Evolutionary conservation across 352 stramenopile genomes (phyloP).

Genomic region (Globisporangium acanthophoron): DNA sequence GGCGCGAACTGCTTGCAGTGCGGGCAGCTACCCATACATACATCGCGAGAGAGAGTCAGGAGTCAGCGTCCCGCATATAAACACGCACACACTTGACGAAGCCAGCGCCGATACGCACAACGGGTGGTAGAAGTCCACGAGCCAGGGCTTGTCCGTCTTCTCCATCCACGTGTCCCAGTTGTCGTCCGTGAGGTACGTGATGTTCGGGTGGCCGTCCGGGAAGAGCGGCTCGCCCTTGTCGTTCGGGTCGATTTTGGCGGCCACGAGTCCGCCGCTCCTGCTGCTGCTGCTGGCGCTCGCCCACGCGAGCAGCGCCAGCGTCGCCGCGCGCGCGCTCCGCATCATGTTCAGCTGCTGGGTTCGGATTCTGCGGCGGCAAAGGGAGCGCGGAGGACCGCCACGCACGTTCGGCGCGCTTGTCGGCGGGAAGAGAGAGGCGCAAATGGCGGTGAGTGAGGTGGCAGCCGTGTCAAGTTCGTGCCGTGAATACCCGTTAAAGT

Average conservation of each 20-base stretch:
- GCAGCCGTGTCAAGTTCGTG: no score
- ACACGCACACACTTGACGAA: slow-evolving; percentile 12
- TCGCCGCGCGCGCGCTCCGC: slow-evolving; percentile 6
- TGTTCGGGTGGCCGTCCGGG: slow-evolving; percentile 73
- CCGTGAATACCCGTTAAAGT: no score
- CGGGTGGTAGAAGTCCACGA: slow-evolving; percentile 84
- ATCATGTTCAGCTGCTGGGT: background rate
- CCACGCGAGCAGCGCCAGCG: slow-evolving; percentile 10
- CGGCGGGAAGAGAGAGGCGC: no score
- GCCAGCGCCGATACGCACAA: slow-evolving; percentile 43
- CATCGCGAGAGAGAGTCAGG: background rate
- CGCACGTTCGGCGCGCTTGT: no score
- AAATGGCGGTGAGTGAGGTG: no score
- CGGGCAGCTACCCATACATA: slow-evolving; percentile 40
- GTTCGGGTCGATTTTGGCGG: slow-evolving; percentile 50
- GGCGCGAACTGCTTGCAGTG: slow-evolving; percentile 80
- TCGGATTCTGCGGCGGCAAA: no score
- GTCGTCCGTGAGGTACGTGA: slow-evolving; percentile 82
- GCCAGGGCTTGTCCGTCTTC: slow-evolving; percentile 74
- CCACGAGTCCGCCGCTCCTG: slow-evolving; percentile 10
- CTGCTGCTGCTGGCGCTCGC: slow-evolving; percentile 2
- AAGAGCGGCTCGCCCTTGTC: slow-evolving; percentile 77
- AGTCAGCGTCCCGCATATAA: background rate
- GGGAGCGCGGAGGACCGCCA: no score
- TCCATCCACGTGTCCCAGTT: slow-evolving; percentile 73